Conservation (phyloP, 2,329 filamentous ascomycete species). For the Calycina herbarum region DNA sequence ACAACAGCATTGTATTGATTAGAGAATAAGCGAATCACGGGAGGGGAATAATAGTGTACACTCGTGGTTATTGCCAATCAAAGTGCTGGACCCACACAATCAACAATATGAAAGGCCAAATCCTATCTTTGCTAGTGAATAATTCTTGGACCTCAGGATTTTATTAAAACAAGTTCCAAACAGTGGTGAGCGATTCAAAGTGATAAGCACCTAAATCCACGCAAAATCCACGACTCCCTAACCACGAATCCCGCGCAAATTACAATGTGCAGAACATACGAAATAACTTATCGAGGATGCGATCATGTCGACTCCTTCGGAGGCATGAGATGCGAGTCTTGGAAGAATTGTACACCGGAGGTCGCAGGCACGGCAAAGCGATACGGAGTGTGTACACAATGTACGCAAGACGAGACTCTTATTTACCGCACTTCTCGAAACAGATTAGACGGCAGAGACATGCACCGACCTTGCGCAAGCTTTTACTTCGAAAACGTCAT, state of each 20-base stretch:
- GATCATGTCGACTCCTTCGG: not conserved
- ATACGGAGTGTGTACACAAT: not conserved
- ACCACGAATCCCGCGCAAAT: not conserved
- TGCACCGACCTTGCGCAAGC: not conserved
- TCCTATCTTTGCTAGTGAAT: no score
- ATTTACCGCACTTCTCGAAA: not conserved
- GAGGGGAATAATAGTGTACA: no score
- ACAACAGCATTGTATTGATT: no score
- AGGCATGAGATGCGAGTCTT: not conserved
- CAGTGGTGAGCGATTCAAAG: no score
- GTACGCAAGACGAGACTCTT: not conserved
- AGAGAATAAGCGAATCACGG: no score
- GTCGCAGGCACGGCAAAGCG: not conserved
- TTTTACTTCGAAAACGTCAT: not conserved
- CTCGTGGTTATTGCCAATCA: no score
- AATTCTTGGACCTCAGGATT: no score
- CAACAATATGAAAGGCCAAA: no score
- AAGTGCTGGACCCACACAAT: no score
- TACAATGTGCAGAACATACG: not conserved
- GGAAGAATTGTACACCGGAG: not conserved
- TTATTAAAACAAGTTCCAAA: no score
- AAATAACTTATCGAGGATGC: not conserved
- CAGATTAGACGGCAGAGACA: not conserved
- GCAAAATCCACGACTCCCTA: not conserved
- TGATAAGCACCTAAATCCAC: no score